Evolutionary conservation across 108 stramenopile species (phyloP), one percentile per base, ranked within the genome.

Genomic region (Craspedostauros australis): DNA sequence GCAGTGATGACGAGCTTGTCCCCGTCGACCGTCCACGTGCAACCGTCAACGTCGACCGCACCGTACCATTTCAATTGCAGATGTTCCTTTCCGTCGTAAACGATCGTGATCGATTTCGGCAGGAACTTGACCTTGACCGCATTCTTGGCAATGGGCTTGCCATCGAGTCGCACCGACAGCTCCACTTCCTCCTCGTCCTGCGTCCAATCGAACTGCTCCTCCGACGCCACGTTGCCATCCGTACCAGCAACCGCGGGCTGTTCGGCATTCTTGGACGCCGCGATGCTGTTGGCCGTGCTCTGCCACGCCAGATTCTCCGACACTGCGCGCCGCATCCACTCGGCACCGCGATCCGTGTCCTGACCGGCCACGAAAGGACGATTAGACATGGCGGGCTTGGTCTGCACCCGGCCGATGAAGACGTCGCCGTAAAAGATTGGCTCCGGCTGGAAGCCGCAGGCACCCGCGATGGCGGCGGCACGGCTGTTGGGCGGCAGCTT

Each of bases 351-450:
- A 22, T 66, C 62, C 5, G 80, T 77, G 57, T 82, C 78, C 6
- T 46, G 44, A 14, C 63, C 73, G 9, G 47, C 47, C 27, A 24
- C 71, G 54, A 70, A 80, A 30, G 45, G 62, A 48, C 68, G 28
- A 46, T 91, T 84, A 34, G 49, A 46, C 46, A 84, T 30, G 18
- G 16, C 26, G 2, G 66, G 66, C 32, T 60, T 59, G 16, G 66
- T 57, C 32, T 64, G 53, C 1, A 81, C 67, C 4, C 89, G 54
- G n/a, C 83, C 89, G 0, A 91, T 40, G 41, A 85, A 87, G 0
- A 91, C 68, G 46, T 91, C 83, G 26, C 89, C 89, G 50, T 85
- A 91, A 62, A 91, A 87, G 7, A 82, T 76, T 7, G 85, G 89
- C n/a, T 83, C 50, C 2, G 89, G 89, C 42, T 80, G 45, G 49